A percentile compares a stretch with the other conserved stretches of the same genome.
phyloP scores from a whole-genome alignment of 108 stramenopile genomes.

The Skeletonema marinoi region DNA sequence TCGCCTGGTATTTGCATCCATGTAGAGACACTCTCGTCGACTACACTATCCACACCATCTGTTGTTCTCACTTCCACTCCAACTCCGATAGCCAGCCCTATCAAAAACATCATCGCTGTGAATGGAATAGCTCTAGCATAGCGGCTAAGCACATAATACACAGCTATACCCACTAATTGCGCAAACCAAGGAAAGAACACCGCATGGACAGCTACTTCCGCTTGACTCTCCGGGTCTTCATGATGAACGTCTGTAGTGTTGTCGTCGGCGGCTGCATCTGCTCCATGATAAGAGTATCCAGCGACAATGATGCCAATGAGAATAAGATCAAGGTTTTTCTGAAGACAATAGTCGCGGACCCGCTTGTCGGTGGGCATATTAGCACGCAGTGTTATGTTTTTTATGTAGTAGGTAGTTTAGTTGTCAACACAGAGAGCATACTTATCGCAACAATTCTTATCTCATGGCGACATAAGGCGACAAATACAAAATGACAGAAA shows the following conservation, averaged over 20 bases:
- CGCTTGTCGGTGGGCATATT: neutral
- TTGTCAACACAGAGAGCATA: no score
- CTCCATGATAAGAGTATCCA: neutral
- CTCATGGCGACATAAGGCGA: no score
- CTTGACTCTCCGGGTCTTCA: neutral
- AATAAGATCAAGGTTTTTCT: neutral
- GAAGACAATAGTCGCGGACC: neutral
- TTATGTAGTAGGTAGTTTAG: no score
- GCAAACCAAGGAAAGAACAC: slow-evolving; percentile 63
- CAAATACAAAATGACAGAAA: no score
- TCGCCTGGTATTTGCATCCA: slow-evolving; percentile 29
- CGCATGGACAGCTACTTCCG: slow-evolving; percentile 26
- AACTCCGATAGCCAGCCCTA: slow-evolving; percentile 59
- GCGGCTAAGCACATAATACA: slow-evolving; percentile 52
- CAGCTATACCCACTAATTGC: slow-evolving; percentile 51
- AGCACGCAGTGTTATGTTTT: no score
- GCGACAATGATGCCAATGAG: neutral
- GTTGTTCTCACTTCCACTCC: neutral
- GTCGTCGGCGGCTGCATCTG: neutral
- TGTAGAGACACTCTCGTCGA: neutral
- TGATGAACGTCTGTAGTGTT: neutral
- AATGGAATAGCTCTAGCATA: slow-evolving; percentile 18
- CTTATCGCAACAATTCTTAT: no score
- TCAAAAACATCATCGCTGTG: slow-evolving; percentile 70
- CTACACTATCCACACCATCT: neutral